Evolutionary conservation across 352 stramenopile species (phyloP).

Genomic region (Peronospora destructor): DNA sequence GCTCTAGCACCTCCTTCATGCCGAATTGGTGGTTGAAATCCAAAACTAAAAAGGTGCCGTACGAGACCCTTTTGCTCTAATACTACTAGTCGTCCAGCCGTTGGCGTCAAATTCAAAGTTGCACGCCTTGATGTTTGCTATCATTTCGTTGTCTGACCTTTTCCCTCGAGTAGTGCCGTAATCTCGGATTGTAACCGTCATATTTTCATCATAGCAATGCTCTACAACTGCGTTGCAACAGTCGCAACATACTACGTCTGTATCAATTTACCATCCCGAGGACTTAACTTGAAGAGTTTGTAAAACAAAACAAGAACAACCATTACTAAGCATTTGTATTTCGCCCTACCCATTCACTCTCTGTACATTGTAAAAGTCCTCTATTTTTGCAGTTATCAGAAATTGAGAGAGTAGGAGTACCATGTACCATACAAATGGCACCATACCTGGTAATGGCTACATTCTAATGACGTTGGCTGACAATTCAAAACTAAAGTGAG

Average conservation of each 20-base stretch:
- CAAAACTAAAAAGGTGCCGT: conserved; percentile 61
- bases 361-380: conserved; percentile 6
- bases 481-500: conserved; percentile 1
- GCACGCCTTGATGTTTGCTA: conserved; percentile 70
- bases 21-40: conserved; percentile 57
- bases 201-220: conserved; percentile 82
- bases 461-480: not conserved
- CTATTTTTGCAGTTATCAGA: conserved; percentile 7
- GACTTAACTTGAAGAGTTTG: conserved; percentile 6
- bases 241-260: conserved; percentile 55
- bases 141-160: conserved; percentile 76
- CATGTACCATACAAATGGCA: not conserved
- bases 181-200: conserved; percentile 69
- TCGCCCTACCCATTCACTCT: conserved; percentile 10
- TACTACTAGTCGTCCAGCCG: conserved; percentile 49
- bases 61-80: conserved; percentile 65
- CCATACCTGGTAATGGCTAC: not conserved
- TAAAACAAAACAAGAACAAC: conserved; percentile 4
- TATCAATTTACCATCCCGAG: conserved; percentile 32
- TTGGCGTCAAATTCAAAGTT: conserved; percentile 67
- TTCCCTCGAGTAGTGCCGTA: conserved; percentile 54
- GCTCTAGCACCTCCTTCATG: conserved; percentile 59
- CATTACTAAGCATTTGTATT: conserved; percentile 12
- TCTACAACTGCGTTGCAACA: conserved; percentile 44
- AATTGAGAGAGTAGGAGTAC: not conserved